Conservation (phyloP, 2,329 filamentous ascomycete genomes). For the Alternaria infectoria region DNA sequence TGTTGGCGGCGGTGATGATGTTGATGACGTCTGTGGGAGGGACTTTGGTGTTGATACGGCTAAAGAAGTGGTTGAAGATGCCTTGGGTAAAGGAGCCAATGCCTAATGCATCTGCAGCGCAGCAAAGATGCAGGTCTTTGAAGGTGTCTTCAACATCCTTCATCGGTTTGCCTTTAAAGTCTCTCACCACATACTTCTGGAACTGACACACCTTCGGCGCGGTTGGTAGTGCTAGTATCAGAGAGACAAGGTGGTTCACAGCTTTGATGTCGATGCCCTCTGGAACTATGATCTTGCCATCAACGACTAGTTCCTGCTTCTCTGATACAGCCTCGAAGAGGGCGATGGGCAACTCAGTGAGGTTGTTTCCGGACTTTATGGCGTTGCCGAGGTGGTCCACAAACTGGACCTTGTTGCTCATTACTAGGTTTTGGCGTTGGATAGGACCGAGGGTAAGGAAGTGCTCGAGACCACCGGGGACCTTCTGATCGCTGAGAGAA, state of each 20-base stretch:
- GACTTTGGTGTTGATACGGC: neutral
- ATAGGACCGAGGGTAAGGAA: neutral
- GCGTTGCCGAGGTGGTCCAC: neutral
- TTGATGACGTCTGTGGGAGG: neutral
- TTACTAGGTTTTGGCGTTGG: neutral
- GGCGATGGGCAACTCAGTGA: neutral
- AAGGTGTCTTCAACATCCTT: neutral
- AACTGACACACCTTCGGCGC: neutral
- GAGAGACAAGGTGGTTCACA: neutral
- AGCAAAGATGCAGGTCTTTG: conserved; percentile 4
- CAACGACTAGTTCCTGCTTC: neutral
- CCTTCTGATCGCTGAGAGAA: neutral
- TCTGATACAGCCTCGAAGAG: neutral
- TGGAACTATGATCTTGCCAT: neutral
- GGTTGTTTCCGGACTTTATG: neutral
- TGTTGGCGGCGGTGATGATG: conserved; percentile 1
- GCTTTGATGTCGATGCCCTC: neutral
- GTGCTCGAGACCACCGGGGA: neutral
- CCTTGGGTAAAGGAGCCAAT: conserved; percentile 3
- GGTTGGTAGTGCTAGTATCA: neutral
- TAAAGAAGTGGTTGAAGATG: conserved; percentile 9
- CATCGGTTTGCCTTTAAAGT: neutral
- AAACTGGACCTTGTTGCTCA: neutral
- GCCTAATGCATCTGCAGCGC: conserved; percentile 6
- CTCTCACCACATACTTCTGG: neutral